These are phyloP conservation scores for Ceriops zippeliana DNA, from an alignment of 345 rosid genomes.

Conservation along the genomic window DNA sequence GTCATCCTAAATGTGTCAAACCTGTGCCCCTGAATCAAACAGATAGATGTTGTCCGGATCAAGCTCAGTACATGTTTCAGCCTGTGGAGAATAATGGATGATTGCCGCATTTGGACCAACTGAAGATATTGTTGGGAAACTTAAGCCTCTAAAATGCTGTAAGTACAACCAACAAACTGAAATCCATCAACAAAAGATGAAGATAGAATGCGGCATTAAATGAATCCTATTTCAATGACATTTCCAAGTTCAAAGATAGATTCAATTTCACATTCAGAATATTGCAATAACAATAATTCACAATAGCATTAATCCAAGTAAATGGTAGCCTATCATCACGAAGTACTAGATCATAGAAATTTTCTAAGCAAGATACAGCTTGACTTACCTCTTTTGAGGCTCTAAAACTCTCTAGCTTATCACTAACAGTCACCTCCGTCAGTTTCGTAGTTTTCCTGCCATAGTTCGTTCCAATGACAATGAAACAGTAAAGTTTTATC, in stretches of 20 bases:
- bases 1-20: slow-evolving; percentile 20
- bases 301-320: too few species aligned
- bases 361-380: background rate
- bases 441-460: slow-evolving; percentile 42
- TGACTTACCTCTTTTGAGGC: slow-evolving; percentile 1
- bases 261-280: background rate
- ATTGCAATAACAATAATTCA: background rate
- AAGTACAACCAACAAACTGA: slow-evolving; percentile 19
- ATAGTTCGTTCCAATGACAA: slow-evolving; percentile 16
- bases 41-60: slow-evolving; percentile 75
- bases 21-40: slow-evolving; percentile 99
- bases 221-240: slow-evolving; percentile 27
- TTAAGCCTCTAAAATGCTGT: slow-evolving; percentile 92
- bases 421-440: background rate
- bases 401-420: slow-evolving; percentile 13
- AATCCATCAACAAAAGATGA: too few species aligned
- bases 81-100: slow-evolving; percentile 77
- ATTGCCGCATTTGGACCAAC: slow-evolving; percentile 95
- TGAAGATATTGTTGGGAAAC: slow-evolving; percentile 94
- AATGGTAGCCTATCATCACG: too few species aligned
- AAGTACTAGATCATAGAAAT: background rate
- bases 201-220: too few species aligned
- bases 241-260: slow-evolving; percentile 28
- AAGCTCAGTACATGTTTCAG: slow-evolving; percentile 79
- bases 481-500: background rate